Evolutionary conservation across 768 basidiomycete genomes (phyloP).

Genomic region (Mycena kentingensis): DNA sequence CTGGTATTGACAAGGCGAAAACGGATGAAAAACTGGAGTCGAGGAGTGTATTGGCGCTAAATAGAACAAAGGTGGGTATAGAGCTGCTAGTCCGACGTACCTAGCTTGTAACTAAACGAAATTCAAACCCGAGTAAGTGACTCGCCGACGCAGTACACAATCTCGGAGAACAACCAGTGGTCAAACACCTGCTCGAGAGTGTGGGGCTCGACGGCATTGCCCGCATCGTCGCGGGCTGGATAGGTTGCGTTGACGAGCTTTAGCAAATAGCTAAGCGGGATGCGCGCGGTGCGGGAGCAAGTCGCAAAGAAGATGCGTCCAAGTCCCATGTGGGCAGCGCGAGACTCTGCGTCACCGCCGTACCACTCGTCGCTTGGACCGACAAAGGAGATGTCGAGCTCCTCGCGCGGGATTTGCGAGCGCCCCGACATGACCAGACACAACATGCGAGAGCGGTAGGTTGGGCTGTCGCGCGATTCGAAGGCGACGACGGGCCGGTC

Average conservation of each 20-base stretch:
- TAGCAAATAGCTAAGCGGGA: background rate
- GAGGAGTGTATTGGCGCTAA: too few relatives aligned
- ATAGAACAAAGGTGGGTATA: too few relatives aligned
- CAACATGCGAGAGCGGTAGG: background rate
- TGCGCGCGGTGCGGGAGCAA: constrained; percentile 2
- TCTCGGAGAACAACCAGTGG: constrained; percentile 6
- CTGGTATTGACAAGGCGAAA: too few relatives aligned
- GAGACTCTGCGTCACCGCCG: background rate
- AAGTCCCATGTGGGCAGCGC: background rate
- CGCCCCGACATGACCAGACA: constrained; percentile 3
- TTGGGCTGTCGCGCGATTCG: background rate
- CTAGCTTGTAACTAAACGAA: too few relatives aligned
- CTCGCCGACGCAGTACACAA: background rate
- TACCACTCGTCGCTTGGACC: constrained; percentile 4
- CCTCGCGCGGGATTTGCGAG: constrained; percentile 4
- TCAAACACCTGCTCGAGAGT: constrained; percentile 4
- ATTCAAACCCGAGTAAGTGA: background rate
- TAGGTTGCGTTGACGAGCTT: background rate
- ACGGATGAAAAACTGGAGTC: too few relatives aligned
- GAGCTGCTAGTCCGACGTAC: too few relatives aligned
- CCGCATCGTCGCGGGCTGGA: background rate
- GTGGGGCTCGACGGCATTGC: background rate
- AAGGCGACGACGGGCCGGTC: background rate
- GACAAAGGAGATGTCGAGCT: background rate
- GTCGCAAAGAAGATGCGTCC: constrained; percentile 7